Percentiles rank a stretch among this genome's conserved stretches.
Evolutionary conservation across 2,329 filamentous ascomycete species (phyloP).

Genomic region (Apiospora hydei): DNA sequence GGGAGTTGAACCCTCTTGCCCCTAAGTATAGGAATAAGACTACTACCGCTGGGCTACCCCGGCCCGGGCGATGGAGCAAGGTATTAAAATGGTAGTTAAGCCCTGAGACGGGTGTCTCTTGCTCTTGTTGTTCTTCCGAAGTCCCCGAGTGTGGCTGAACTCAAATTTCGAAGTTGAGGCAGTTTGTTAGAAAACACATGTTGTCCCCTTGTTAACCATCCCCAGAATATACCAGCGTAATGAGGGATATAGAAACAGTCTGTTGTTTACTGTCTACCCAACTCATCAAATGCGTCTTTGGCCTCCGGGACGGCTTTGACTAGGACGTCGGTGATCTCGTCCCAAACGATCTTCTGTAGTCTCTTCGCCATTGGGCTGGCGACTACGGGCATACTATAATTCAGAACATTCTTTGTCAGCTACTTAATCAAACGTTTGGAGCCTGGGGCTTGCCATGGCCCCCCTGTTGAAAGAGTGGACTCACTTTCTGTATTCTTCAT

Average conservation of each 20-base stretch:
- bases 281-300: neutral
- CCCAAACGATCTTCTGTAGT: neutral
- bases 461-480: neutral
- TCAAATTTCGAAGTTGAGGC: neutral
- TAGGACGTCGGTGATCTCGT: slow-evolving; percentile 6
- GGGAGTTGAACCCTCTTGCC: slow-evolving; percentile 12
- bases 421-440: neutral
- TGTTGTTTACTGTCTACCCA: neutral
- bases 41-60: neutral
- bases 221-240: neutral
- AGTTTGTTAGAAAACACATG: neutral
- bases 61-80: neutral
- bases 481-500: slow-evolving; percentile 2
- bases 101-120: neutral
- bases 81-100: neutral
- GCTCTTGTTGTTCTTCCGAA: neutral
- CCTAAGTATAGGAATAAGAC: neutral
- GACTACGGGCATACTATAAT: neutral
- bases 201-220: too few relatives aligned
- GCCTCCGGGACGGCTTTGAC: neutral
- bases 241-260: neutral
- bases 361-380: neutral
- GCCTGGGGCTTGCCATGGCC: neutral
- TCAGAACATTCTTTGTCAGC: neutral
- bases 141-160: neutral